A percentile compares a stretch with the other conserved stretches of the same genome.
Evolutionary conservation across 371 early-diverging fungal genomes (phyloP).

Genomic region (Mucor racemosus): DNA sequence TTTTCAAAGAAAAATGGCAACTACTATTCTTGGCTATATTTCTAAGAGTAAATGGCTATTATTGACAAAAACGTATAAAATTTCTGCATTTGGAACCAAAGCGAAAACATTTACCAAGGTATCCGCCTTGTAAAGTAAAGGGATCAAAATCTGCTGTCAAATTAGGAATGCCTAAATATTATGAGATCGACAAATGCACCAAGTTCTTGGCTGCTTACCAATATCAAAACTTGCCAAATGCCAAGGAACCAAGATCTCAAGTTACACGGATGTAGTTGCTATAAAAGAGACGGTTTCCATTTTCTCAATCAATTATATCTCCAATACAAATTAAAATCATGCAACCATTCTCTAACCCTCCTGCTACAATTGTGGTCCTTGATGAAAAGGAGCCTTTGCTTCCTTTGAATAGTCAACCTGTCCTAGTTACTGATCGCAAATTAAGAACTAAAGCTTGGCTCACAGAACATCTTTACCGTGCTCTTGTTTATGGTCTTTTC

Average conservation of each 20-base stretch:
- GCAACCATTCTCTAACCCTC: too few relatives aligned
- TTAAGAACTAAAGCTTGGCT: not conserved
- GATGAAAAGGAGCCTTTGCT: constrained; percentile 12
- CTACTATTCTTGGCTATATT: too few relatives aligned
- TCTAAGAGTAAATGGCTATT: too few relatives aligned
- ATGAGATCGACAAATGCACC: too few relatives aligned
- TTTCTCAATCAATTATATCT: not conserved
- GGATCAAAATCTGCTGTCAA: too few relatives aligned
- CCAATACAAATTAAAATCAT: not conserved
- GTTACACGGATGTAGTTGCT: constrained; percentile 2
- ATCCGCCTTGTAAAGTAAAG: too few relatives aligned
- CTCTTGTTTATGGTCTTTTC: not conserved
- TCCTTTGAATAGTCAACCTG: constrained; percentile 5
- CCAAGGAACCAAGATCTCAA: constrained; percentile 14
- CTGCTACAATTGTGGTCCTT: not conserved
- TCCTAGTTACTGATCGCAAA: not conserved
- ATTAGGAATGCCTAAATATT: too few relatives aligned
- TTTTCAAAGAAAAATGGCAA: too few relatives aligned
- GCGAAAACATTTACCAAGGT: too few relatives aligned
- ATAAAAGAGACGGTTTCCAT: not conserved
- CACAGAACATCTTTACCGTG: not conserved
- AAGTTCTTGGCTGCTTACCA: not conserved
- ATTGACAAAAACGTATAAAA: too few relatives aligned
- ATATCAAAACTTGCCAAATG: not conserved
- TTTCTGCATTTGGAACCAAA: too few relatives aligned